phyloP scores from a whole-genome alignment of 768 basidiomycete species.

The Termitomyces sp. region DNA sequence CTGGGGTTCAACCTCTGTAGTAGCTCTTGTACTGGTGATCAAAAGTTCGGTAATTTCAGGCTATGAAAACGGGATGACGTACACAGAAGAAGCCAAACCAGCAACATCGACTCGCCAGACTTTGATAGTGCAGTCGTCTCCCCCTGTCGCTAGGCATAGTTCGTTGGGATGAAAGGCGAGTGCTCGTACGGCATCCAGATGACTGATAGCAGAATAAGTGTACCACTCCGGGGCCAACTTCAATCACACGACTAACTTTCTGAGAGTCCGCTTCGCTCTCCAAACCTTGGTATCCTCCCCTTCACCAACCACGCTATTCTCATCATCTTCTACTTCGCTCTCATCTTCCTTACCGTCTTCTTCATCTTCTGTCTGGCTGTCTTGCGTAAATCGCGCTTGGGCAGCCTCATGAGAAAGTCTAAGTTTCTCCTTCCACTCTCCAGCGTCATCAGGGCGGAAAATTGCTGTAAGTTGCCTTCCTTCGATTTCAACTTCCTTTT shows the following conservation, averaged over 20 bases:
- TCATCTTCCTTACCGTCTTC: slow-evolving; percentile 39
- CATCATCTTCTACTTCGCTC: slow-evolving; percentile 67
- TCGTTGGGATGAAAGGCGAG: slow-evolving; percentile 87
- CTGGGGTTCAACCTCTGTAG: slow-evolving; percentile 89
- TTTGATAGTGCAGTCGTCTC: slow-evolving; percentile 94
- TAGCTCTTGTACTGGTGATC: slow-evolving; percentile 50
- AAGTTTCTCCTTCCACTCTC: slow-evolving; percentile 82
- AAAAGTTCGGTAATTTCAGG: slow-evolving; percentile 12
- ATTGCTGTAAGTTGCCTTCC: slow-evolving; percentile 68
- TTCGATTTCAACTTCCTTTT: slow-evolving; percentile 44
- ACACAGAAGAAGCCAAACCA: slow-evolving; percentile 72
- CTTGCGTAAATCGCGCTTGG: slow-evolving; percentile 38
- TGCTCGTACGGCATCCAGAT: slow-evolving; percentile 89
- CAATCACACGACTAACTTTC: slow-evolving; percentile 62
- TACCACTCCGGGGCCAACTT: slow-evolving; percentile 9
- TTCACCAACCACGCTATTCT: slow-evolving; percentile 59
- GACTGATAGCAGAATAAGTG: slow-evolving; percentile 42
- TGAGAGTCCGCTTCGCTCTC: slow-evolving; percentile 81
- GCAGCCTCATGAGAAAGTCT: slow-evolving; percentile 58
- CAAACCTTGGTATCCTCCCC: slow-evolving; percentile 71
- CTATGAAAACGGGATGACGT: slow-evolving; percentile 28
- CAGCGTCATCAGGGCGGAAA: slow-evolving; percentile 80
- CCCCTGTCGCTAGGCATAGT: slow-evolving; percentile 83
- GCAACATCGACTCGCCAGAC: slow-evolving; percentile 88
- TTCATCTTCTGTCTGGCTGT: slow-evolving; percentile 25